Evolutionary conservation across 371 early-diverging fungal genomes (phyloP).

Genomic region (Mortierella polycephala): DNA sequence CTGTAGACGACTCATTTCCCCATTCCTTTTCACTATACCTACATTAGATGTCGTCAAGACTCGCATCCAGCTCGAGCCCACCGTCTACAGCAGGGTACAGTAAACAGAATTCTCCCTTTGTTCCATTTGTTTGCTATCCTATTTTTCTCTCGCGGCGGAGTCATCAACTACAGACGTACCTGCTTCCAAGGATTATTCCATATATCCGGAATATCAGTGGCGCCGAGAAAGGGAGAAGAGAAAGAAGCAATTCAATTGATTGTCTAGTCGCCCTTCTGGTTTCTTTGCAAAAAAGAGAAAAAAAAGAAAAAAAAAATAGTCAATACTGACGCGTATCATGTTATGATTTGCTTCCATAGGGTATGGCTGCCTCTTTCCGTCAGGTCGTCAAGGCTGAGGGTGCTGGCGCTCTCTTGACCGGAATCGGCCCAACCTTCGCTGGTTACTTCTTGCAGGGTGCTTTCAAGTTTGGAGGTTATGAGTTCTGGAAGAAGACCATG

Average conservation of each 20-base stretch:
- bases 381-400: slow-evolving; percentile 86
- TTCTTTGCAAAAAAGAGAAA: too few relatives aligned
- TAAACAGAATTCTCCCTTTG: slow-evolving; percentile 1
- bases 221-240: too few relatives aligned
- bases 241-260: too few relatives aligned
- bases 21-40: not conserved
- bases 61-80: slow-evolving; percentile 78
- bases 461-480: slow-evolving; percentile 90
- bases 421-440: slow-evolving; percentile 84
- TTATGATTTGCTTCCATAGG: slow-evolving; percentile 12
- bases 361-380: slow-evolving; percentile 80
- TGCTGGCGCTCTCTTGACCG: slow-evolving; percentile 85
- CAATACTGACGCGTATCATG: not conserved
- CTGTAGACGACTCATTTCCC: not conserved
- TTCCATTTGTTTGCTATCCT: not conserved
- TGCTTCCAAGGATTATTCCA: too few relatives aligned
- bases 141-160: not conserved
- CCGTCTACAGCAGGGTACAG: slow-evolving; percentile 72
- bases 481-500: slow-evolving; percentile 87
- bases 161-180: too few relatives aligned
- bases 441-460: slow-evolving; percentile 92
- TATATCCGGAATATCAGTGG: too few relatives aligned
- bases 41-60: slow-evolving; percentile 76
- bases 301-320: too few relatives aligned
- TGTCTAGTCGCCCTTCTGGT: too few relatives aligned